phyloP scores from a whole-genome alignment of 305 asterid genomes.

The Nicotiana rustica region DNA sequence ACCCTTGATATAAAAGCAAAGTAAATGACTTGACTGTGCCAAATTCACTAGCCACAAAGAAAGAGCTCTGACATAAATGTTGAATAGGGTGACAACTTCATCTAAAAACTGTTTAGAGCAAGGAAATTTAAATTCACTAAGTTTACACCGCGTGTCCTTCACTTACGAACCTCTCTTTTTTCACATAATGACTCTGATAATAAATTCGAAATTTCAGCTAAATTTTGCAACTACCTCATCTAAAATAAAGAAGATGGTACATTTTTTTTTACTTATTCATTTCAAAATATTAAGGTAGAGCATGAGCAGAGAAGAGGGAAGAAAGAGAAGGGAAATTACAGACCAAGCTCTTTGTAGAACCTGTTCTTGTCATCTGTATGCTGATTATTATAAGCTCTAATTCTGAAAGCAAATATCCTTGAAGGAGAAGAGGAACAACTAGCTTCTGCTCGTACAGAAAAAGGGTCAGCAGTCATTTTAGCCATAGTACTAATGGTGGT shows the following conservation, averaged over 20 bases:
- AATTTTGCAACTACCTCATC: not conserved
- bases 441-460: conserved; percentile 31
- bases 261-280: too few species aligned
- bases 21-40: not conserved
- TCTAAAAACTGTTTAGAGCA: not conserved
- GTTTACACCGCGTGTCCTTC: not conserved
- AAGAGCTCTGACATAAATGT: not conserved
- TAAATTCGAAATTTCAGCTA: not conserved
- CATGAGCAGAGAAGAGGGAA: not conserved
- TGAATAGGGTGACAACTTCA: not conserved
- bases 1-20: not conserved
- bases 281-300: not conserved
- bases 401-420: conserved; percentile 33
- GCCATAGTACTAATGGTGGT: conserved; percentile 37
- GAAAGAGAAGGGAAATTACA: conserved; percentile 34
- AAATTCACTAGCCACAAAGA: not conserved
- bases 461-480: conserved; percentile 43
- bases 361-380: conserved; percentile 54
- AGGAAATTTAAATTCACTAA: not conserved
- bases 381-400: conserved; percentile 57
- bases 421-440: conserved; percentile 30
- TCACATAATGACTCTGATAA: not conserved
- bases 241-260: not conserved
- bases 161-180: not conserved
- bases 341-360: conserved; percentile 74